phyloP scores from a whole-genome alignment of 129 eudicot species.

The Helianthus tuberosus region DNA sequence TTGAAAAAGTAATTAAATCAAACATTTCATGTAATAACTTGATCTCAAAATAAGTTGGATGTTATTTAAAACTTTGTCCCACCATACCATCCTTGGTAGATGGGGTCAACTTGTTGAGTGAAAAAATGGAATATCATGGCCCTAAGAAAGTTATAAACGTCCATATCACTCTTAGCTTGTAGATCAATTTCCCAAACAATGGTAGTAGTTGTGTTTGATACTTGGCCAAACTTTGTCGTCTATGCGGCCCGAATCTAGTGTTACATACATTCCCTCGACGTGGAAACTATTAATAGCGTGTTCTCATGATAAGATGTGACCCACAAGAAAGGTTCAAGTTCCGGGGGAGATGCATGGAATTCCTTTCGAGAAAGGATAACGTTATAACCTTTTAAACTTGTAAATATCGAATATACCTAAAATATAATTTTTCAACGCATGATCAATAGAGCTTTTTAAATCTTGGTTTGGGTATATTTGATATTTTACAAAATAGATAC shows the following conservation, averaged over 20 bases:
- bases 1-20: background rate
- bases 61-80: background rate
- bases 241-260: background rate
- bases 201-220: background rate
- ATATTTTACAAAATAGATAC: background rate
- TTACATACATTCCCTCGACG: background rate
- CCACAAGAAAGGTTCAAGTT: background rate
- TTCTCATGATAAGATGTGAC: background rate
- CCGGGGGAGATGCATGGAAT: background rate
- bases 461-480: background rate
- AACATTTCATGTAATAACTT: background rate
- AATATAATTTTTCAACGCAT: background rate
- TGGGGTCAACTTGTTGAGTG: background rate
- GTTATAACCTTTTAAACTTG: background rate
- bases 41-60: background rate
- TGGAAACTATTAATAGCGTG: background rate
- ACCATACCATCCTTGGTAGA: background rate
- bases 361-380: background rate
- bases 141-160: background rate
- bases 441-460: background rate
- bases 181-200: slow-evolving; percentile 2
- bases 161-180: background rate
- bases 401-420: background rate
- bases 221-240: background rate
- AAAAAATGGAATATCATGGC: background rate